Conservation (phyloP, 179 eudicot genomes). For the Carnegiea gigantea region DNA sequence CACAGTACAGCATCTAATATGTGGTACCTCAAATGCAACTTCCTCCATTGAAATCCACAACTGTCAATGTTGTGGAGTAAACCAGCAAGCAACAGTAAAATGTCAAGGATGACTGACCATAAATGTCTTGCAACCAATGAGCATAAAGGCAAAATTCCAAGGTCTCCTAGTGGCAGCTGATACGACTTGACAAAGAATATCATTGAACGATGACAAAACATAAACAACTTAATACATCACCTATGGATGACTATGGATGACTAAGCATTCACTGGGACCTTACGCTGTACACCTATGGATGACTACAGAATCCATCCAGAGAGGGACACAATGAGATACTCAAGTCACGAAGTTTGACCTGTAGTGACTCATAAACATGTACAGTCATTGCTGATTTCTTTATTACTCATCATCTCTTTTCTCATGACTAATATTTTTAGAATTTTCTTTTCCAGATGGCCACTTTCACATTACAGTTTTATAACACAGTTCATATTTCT, state of each 20-base stretch:
- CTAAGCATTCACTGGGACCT: background rate
- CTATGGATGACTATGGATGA: too few relatives aligned
- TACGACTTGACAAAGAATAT: background rate
- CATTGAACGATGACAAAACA: background rate
- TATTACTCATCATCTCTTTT: background rate
- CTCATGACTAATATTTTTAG: background rate
- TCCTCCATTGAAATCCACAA: slow-evolving; percentile 2
- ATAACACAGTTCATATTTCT: too few relatives aligned
- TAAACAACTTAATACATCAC: background rate
- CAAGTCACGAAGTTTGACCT: background rate
- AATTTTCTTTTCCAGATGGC: too few relatives aligned
- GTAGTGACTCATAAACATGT: background rate
- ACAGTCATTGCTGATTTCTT: background rate
- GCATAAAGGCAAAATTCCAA: background rate
- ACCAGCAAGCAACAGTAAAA: slow-evolving; percentile 5
- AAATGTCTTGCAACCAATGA: background rate
- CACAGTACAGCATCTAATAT: slow-evolving; percentile 5
- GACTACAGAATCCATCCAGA: background rate
- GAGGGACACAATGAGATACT: background rate
- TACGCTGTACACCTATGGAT: background rate
- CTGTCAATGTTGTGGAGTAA: background rate
- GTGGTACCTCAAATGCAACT: background rate
- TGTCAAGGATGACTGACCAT: background rate
- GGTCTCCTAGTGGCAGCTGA: background rate
- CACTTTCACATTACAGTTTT: too few relatives aligned